phyloP scores from a whole-genome alignment of 2,329 filamentous ascomycete species.

The Fusarium albosuccineum region DNA sequence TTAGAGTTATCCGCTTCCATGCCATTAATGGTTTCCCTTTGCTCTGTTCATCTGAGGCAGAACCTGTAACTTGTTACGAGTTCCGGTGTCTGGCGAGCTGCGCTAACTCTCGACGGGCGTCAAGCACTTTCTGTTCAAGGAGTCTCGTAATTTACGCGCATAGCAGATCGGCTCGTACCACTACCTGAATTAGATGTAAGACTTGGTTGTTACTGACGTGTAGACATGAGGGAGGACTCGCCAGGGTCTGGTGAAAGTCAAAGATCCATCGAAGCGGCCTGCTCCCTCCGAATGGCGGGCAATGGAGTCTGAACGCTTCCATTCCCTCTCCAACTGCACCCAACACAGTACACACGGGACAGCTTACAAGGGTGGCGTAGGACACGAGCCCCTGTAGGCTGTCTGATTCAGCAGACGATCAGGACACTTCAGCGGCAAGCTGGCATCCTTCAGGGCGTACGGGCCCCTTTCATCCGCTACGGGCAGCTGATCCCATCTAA shows the following conservation, averaged over 20 bases:
- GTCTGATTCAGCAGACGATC: constrained; percentile 44
- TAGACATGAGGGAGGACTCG: constrained; percentile 10
- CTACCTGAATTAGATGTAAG: constrained; percentile 17
- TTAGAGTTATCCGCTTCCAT: background rate
- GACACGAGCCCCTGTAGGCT: constrained; percentile 38
- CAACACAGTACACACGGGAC: constrained; percentile 13
- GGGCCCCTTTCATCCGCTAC: constrained; percentile 27
- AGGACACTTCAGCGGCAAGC: constrained; percentile 34
- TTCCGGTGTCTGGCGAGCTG: constrained; percentile 12
- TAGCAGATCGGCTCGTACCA: constrained; percentile 29
- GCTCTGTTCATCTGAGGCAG: background rate
- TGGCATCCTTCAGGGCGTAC: constrained; percentile 19
- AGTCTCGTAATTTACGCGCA: constrained; percentile 16
- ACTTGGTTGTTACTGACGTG: constrained; percentile 13
- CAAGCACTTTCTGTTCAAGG: constrained; percentile 17
- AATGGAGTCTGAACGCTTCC: constrained; percentile 12
- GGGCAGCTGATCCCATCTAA: constrained; percentile 34
- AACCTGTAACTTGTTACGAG: constrained; percentile 10
- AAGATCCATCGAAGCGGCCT: constrained; percentile 26
- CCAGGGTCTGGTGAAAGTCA: constrained; percentile 20
- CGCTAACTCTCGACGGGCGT: constrained; percentile 6
- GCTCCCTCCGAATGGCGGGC: constrained; percentile 1
- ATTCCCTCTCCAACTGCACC: constrained; percentile 15
- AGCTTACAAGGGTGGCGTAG: constrained; percentile 38
- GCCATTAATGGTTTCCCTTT: background rate